phyloP scores from a whole-genome alignment of 2,329 filamentous ascomycete genomes.

The Herpomyces periplanetae region DNA sequence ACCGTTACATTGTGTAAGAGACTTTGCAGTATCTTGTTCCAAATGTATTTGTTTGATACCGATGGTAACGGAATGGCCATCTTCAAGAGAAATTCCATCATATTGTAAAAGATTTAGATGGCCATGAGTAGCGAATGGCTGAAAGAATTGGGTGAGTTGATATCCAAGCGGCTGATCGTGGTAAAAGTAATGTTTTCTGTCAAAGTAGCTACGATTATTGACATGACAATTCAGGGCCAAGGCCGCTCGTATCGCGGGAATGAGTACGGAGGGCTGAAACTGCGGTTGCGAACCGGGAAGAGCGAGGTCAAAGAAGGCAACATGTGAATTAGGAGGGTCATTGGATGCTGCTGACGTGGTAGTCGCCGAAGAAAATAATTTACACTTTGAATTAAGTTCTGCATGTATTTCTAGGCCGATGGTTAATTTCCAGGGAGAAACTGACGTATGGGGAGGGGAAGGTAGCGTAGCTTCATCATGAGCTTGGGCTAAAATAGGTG shows the following conservation, averaged over 20 bases:
- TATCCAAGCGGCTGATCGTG: slow-evolving; percentile 90
- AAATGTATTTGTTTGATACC: slow-evolving; percentile 80
- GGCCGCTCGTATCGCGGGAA: slow-evolving; percentile 66
- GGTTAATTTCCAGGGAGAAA: slow-evolving; percentile 90
- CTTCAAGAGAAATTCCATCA: slow-evolving; percentile 38
- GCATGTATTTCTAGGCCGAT: slow-evolving; percentile 93
- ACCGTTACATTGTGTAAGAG: slow-evolving; percentile 29
- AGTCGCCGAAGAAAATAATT: slow-evolving; percentile 37
- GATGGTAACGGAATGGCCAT: slow-evolving; percentile 16
- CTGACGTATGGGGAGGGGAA: too few relatives aligned
- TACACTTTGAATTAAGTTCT: slow-evolving; percentile 52
- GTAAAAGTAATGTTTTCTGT: slow-evolving; percentile 95
- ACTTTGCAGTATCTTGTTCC: slow-evolving; percentile 93
- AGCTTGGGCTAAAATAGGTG: too few relatives aligned
- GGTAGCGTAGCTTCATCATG: too few relatives aligned
- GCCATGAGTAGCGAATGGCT: slow-evolving; percentile 26
- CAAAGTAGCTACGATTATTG: slow-evolving; percentile 39
- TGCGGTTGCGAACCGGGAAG: slow-evolving; percentile 55
- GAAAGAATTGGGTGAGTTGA: slow-evolving; percentile 88
- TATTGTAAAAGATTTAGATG: slow-evolving; percentile 24
- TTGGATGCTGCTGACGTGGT: slow-evolving; percentile 15
- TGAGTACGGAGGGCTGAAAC: slow-evolving; percentile 42
- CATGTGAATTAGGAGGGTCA: slow-evolving; percentile 40
- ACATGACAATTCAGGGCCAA: slow-evolving; percentile 44
- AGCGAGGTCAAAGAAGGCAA: slow-evolving; percentile 53